phyloP scores from a whole-genome alignment of 768 basidiomycete species.

The Lactifluus pinguis region DNA sequence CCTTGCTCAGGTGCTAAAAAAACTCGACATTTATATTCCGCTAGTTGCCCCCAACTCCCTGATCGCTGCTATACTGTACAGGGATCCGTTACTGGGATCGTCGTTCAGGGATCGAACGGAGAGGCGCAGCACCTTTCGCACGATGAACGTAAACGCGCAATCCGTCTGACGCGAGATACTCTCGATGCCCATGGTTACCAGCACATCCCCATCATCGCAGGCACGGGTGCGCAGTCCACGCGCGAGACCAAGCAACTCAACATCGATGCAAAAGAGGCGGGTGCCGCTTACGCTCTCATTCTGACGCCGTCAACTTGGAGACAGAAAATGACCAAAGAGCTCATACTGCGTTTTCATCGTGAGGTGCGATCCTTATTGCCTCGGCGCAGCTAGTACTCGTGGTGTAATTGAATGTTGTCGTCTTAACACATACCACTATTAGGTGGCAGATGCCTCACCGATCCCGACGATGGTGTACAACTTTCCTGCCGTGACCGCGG shows the following conservation, averaged over 20 bases:
- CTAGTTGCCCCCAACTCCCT: neutral
- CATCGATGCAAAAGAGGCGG: slow-evolving; percentile 66
- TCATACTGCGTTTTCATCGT: slow-evolving; percentile 57
- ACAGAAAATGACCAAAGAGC: slow-evolving; percentile 50
- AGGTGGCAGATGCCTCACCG: slow-evolving; percentile 63
- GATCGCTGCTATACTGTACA: slow-evolving; percentile 21
- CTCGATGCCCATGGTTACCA: slow-evolving; percentile 65
- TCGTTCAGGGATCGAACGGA: slow-evolving; percentile 68
- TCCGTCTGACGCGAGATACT: slow-evolving; percentile 56
- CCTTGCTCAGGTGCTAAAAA: slow-evolving; percentile 54
- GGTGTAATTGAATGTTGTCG: neutral
- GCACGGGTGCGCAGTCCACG: slow-evolving; percentile 76
- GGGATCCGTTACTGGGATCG: slow-evolving; percentile 66
- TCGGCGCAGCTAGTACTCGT: slow-evolving; percentile 17
- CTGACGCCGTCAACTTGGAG: slow-evolving; percentile 68
- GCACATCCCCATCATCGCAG: slow-evolving; percentile 64
- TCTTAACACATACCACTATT: neutral
- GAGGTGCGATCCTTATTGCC: slow-evolving; percentile 32
- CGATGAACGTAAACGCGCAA: slow-evolving; percentile 56
- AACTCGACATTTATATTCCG: neutral
- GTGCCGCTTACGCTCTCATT: slow-evolving; percentile 74
- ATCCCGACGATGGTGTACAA: slow-evolving; percentile 79
- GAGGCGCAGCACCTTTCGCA: slow-evolving; percentile 71
- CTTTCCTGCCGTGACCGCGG: slow-evolving; percentile 72
- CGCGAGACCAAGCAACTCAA: slow-evolving; percentile 66